A percentile compares a stretch with the other conserved stretches of the same genome.
These are phyloP conservation scores for Lomentospora prolificans DNA, from an alignment of 2,329 filamentous ascomycete species.

Conservation along the genomic window DNA sequence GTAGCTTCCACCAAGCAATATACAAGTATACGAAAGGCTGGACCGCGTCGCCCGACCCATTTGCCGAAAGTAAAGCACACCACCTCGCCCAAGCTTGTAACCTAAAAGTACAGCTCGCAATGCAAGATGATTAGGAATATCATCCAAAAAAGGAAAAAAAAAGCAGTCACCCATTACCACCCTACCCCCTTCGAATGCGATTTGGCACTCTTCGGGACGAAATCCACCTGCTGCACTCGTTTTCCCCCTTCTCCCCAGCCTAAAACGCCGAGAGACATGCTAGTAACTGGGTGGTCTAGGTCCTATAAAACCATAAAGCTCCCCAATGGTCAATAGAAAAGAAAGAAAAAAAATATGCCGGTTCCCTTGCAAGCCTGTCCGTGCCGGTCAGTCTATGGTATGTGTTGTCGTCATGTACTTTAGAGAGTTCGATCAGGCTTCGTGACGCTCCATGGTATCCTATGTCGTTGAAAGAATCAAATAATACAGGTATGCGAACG, in stretches of 20 bases:
- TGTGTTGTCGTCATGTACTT: neutral
- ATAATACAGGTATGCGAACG: neutral
- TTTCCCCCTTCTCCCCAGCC: neutral
- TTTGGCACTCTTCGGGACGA: too few relatives aligned
- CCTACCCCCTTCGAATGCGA: neutral
- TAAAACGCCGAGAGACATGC: conserved; percentile 1
- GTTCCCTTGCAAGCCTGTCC: neutral
- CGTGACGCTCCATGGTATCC: too few relatives aligned
- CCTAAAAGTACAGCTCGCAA: too few relatives aligned
- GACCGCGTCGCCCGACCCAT: too few relatives aligned
- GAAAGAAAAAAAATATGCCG: neutral
- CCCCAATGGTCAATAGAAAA: neutral
- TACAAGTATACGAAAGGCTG: too few relatives aligned
- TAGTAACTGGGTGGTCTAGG: neutral
- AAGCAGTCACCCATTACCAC: too few relatives aligned
- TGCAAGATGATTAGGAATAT: too few relatives aligned
- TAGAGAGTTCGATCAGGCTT: neutral
- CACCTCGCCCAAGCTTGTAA: too few relatives aligned
- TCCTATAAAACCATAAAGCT: neutral
- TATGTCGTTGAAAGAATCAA: neutral
- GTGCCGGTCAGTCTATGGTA: neutral
- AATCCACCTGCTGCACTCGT: neutral
- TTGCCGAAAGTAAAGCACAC: too few relatives aligned
- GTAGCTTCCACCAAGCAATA: neutral
- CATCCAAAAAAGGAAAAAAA: too few relatives aligned